Evolutionary conservation across 495 filamentous ascomycete genomes (phyloP).

Genomic region (Usnea hakonensis): DNA sequence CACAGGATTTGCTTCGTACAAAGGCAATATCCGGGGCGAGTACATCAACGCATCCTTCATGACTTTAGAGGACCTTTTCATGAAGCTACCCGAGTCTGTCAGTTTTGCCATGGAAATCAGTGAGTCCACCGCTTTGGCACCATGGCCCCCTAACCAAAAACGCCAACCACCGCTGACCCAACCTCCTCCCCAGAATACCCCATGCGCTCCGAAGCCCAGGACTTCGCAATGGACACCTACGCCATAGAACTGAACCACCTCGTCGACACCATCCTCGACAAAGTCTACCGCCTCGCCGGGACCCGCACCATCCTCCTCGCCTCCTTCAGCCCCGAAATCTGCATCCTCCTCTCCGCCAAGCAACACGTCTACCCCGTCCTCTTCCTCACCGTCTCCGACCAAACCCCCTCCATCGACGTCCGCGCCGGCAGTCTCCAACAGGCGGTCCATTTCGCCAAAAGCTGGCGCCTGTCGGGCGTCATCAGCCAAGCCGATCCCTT

Average conservation of each 20-base stretch:
- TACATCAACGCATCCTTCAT: constrained; percentile 3
- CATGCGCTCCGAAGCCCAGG: background rate
- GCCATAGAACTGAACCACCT: background rate
- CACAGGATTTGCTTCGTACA: constrained; percentile 23
- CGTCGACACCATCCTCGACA: background rate
- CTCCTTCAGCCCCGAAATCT: background rate
- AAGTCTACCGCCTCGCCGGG: background rate
- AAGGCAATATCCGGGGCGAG: constrained; percentile 33
- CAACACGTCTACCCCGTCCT: background rate
- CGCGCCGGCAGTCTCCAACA: constrained; percentile 33
- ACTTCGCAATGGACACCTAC: background rate
- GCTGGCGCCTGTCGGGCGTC: constrained; percentile 33
- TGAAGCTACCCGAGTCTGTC: background rate
- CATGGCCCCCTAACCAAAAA: too few relatives aligned
- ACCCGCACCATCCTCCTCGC: background rate
- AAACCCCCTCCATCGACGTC: constrained; percentile 25
- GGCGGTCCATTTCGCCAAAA: constrained; percentile 33
- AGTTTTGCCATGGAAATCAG: background rate
- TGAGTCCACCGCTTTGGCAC: too few relatives aligned
- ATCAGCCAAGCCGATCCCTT: constrained; percentile 32
- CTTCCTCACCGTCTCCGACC: constrained; percentile 25
- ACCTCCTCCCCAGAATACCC: background rate
- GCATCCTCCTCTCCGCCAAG: background rate
- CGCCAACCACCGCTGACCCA: too few relatives aligned
- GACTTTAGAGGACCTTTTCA: background rate